Conservation (phyloP, 164 flowering plant genomes). For the Litsea cubeba region DNA sequence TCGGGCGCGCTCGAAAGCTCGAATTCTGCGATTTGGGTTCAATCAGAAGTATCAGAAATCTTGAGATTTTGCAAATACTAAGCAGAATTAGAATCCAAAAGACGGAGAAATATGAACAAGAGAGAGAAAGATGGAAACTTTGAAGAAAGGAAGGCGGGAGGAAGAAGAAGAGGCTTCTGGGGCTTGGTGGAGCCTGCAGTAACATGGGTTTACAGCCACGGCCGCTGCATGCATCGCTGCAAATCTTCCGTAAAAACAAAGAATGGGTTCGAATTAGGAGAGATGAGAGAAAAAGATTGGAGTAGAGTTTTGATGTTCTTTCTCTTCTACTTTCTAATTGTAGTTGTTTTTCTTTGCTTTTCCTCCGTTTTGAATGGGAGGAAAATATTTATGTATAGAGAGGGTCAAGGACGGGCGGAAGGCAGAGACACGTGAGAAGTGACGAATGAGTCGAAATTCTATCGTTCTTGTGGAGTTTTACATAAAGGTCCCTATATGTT, state of each 20-base stretch:
- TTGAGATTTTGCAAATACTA: too few relatives aligned
- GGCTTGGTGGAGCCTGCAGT: constrained; percentile 33
- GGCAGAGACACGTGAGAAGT: too few relatives aligned
- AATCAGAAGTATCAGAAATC: neutral
- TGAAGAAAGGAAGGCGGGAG: constrained; percentile 17
- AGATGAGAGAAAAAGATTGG: neutral
- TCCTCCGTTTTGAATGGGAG: too few relatives aligned
- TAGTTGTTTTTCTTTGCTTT: too few relatives aligned
- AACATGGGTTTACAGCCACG: constrained; percentile 4
- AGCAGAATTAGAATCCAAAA: neutral
- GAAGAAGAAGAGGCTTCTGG: constrained; percentile 36
- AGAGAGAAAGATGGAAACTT: constrained; percentile 17
- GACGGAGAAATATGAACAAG: neutral
- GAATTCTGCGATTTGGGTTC: constrained; percentile 19
- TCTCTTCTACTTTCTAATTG: too few relatives aligned
- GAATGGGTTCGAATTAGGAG: neutral
- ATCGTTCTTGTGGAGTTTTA: too few relatives aligned
- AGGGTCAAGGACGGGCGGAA: too few relatives aligned
- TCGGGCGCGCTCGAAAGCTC: constrained; percentile 12
- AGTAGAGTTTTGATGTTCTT: too few relatives aligned
- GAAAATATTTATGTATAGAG: too few relatives aligned
- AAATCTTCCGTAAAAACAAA: too few relatives aligned
- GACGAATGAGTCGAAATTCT: too few relatives aligned
- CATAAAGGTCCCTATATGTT: too few relatives aligned
- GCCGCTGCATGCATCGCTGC: neutral